These are phyloP conservation scores for Fraxinus greggii DNA, from an alignment of 305 asterid genomes.

Conservation along the genomic window DNA sequence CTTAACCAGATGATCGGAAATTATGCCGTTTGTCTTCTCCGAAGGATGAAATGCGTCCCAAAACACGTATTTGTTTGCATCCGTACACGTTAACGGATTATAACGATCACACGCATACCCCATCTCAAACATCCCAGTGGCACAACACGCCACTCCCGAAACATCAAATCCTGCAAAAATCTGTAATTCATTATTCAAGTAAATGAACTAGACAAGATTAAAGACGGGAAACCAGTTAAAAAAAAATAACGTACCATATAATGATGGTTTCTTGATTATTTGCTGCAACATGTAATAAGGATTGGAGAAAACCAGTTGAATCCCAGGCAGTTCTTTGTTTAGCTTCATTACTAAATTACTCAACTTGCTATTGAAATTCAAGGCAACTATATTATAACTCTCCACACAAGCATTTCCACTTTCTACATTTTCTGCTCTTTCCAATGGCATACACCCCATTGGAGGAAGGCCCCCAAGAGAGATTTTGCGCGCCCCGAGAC, in stretches of 20 bases:
- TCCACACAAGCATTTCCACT: conserved; percentile 50
- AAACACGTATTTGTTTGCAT: conserved; percentile 67
- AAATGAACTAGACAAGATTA: background rate
- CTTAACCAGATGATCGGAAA: conserved; percentile 47
- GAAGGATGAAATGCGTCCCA: conserved; percentile 93
- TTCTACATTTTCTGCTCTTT: conserved; percentile 51
- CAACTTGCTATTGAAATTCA: conserved; percentile 53
- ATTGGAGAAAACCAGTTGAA: conserved; percentile 59
- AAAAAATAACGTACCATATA: conserved; percentile 46
- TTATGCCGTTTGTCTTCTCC: conserved; percentile 52
- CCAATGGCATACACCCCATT: conserved; percentile 88
- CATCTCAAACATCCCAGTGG: conserved; percentile 85
- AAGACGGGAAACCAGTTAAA: background rate
- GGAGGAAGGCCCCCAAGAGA: conserved; percentile 79
- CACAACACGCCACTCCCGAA: conserved; percentile 64
- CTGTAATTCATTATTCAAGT: background rate
- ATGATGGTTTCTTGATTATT: conserved; percentile 45
- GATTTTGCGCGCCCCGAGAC: conserved; percentile 71
- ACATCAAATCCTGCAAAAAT: conserved; percentile 57
- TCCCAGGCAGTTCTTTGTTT: conserved; percentile 45
- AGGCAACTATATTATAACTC: conserved; percentile 59
- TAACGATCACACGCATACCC: conserved; percentile 54
- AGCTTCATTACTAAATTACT: conserved; percentile 36
- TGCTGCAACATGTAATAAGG: conserved; percentile 48
- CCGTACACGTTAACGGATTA: conserved; percentile 58